These are phyloP conservation scores for Myrica gale DNA, from an alignment of 306 rosid genomes.

Conservation along the genomic window DNA sequence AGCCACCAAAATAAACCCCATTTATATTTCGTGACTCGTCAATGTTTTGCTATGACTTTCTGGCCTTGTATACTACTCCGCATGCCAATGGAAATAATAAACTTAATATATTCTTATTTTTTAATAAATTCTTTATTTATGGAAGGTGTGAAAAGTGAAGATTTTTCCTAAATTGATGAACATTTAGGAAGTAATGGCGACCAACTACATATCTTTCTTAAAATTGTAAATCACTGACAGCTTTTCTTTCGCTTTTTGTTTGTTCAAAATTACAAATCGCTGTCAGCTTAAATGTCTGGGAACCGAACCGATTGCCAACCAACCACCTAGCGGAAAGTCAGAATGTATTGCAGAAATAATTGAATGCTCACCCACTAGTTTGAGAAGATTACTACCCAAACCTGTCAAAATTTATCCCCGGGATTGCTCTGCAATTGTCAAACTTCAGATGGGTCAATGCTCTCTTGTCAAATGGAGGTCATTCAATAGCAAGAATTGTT, in stretches of 20 bases:
- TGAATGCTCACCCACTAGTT: slow-evolving; percentile 35
- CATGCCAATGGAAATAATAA: too few relatives aligned
- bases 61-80: neutral
- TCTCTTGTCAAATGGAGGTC: slow-evolving; percentile 14
- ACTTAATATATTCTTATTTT: too few relatives aligned
- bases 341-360: slow-evolving; percentile 17
- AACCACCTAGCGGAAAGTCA: neutral
- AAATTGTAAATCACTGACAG: neutral
- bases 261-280: neutral
- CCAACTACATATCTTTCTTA: neutral
- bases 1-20: neutral
- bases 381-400: neutral
- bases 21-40: neutral
- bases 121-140: too few relatives aligned
- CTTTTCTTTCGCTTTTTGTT: too few relatives aligned
- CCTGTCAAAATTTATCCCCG: neutral
- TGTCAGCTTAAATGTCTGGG: neutral
- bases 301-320: neutral
- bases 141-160: neutral
- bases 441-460: slow-evolving; percentile 21
- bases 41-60: neutral
- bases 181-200: neutral
- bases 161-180: neutral
- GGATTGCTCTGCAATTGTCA: slow-evolving; percentile 19
- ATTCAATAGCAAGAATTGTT: slow-evolving; percentile 16